Conservation (phyloP, 2,329 filamentous ascomycete species). For the Plenodomus tracheiphilus region DNA sequence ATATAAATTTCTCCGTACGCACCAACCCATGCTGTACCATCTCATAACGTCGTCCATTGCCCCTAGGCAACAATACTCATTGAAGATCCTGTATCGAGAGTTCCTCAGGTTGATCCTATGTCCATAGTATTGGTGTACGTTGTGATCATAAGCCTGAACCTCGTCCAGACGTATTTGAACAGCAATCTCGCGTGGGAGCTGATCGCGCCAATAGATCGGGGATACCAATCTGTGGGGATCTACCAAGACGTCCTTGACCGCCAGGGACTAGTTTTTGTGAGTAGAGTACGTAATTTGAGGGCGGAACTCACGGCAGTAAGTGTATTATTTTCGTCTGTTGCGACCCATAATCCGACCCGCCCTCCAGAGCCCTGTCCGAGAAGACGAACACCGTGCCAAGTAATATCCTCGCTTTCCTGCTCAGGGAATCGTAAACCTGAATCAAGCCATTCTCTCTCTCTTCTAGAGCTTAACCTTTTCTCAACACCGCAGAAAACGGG, state of each 20-base stretch:
- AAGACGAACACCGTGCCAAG: background rate
- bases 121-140: conserved; percentile 6
- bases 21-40: background rate
- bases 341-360: background rate
- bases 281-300: background rate
- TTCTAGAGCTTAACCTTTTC: background rate
- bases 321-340: background rate
- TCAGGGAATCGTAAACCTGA: background rate
- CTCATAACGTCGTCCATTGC: background rate
- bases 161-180: conserved; percentile 3
- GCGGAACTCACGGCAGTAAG: background rate
- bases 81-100: conserved; percentile 7
- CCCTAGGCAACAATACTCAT: conserved; percentile 4
- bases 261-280: background rate
- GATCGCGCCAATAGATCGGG: conserved; percentile 10
- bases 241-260: background rate
- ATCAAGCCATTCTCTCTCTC: background rate
- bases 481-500: background rate
- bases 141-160: conserved; percentile 1
- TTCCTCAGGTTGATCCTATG: conserved; percentile 3
- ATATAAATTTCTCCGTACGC: background rate
- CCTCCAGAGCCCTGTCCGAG: conserved; percentile 1
- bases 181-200: conserved; percentile 9
- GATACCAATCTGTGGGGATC: background rate
- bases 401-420: background rate